These are phyloP conservation scores for Isabelozyma rhagii DNA, from an alignment of 805 yeast species.

Conservation along the genomic window DNA sequence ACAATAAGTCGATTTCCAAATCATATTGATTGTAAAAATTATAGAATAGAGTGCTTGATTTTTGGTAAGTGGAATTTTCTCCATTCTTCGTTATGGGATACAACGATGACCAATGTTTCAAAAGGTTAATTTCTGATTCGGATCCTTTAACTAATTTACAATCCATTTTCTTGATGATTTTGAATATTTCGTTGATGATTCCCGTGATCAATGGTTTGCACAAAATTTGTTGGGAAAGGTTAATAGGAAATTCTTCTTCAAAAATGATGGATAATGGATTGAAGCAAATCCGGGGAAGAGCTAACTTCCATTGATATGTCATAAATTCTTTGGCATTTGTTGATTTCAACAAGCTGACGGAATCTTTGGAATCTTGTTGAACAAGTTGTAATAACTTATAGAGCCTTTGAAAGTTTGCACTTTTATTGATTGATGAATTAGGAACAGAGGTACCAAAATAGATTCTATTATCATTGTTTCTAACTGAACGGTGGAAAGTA, in stretches of 20 bases:
- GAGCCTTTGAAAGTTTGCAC: slow-evolving; percentile 15
- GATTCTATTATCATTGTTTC: slow-evolving; percentile 42
- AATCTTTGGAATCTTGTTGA: slow-evolving; percentile 31
- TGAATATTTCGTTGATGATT: slow-evolving; percentile 67
- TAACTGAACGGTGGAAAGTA: slow-evolving; percentile 29
- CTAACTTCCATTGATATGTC: slow-evolving; percentile 82
- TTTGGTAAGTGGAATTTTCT: slow-evolving; percentile 29
- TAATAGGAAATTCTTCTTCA: slow-evolving; percentile 63
- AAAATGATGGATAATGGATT: slow-evolving; percentile 73
- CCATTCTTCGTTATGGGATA: slow-evolving; percentile 31
- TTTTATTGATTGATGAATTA: slow-evolving; percentile 9
- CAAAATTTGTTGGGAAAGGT: slow-evolving; percentile 62
- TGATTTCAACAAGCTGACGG: slow-evolving; percentile 48
- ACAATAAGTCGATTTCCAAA: slow-evolving; percentile 67
- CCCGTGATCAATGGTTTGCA: slow-evolving; percentile 87
- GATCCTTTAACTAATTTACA: slow-evolving; percentile 67
- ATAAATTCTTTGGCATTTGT: slow-evolving; percentile 54
- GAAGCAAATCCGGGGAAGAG: slow-evolving; percentile 73
- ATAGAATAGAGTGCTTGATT: slow-evolving; percentile 61
- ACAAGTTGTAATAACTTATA: slow-evolving; percentile 31
- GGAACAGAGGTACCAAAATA: slow-evolving; percentile 35
- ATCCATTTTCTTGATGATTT: slow-evolving; percentile 74
- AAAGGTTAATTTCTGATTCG: slow-evolving; percentile 61
- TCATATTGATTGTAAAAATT: slow-evolving; percentile 53
- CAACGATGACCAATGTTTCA: slow-evolving; percentile 49